Evolutionary conservation across 1,139 yeast genomes (phyloP).

Genomic region (Lizanozyma gosingica): DNA sequence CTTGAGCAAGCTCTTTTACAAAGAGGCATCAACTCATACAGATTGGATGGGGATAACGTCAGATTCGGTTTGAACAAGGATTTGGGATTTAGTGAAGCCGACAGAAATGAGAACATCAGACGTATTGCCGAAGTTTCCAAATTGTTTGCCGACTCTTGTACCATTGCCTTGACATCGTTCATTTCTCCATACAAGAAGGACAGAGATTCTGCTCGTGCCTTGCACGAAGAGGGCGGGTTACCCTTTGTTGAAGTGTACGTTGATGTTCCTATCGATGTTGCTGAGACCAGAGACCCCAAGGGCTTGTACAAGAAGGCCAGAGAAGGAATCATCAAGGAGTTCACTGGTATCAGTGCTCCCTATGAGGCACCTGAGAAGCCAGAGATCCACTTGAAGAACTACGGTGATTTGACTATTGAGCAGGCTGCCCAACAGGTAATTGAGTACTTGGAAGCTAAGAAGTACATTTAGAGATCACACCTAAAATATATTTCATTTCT

Average conservation of each 20-base stretch:
- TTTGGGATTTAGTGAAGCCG: slow-evolving; percentile 83
- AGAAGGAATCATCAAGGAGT: slow-evolving; percentile 87
- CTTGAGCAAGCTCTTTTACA: slow-evolving; percentile 73
- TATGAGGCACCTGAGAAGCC: slow-evolving; percentile 86
- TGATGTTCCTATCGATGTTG: slow-evolving; percentile 88
- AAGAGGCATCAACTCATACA: slow-evolving; percentile 62
- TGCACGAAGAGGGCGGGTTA: slow-evolving; percentile 65
- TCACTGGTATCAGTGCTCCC: slow-evolving; percentile 93
- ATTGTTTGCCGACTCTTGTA: slow-evolving; percentile 83
- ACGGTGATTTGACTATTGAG: slow-evolving; percentile 58
- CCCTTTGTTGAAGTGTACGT: slow-evolving; percentile 87
- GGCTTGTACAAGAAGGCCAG: slow-evolving; percentile 95
- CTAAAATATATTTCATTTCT: not conserved
- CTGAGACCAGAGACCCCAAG: slow-evolving; percentile 95
- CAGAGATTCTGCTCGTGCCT: slow-evolving; percentile 74
- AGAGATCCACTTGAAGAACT: slow-evolving; percentile 74
- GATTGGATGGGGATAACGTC: slow-evolving; percentile 91
- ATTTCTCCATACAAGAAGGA: slow-evolving; percentile 85
- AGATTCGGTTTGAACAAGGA: slow-evolving; percentile 93
- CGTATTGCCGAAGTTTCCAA: slow-evolving; percentile 92
- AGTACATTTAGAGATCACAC: slow-evolving; percentile 24
- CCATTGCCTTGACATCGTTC: slow-evolving; percentile 80
- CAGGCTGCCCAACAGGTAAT: slow-evolving; percentile 69
- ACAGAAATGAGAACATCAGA: slow-evolving; percentile 89
- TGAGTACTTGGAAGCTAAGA: slow-evolving; percentile 54